Conservation (phyloP, 345 rosid species). For the Viola odorata region DNA sequence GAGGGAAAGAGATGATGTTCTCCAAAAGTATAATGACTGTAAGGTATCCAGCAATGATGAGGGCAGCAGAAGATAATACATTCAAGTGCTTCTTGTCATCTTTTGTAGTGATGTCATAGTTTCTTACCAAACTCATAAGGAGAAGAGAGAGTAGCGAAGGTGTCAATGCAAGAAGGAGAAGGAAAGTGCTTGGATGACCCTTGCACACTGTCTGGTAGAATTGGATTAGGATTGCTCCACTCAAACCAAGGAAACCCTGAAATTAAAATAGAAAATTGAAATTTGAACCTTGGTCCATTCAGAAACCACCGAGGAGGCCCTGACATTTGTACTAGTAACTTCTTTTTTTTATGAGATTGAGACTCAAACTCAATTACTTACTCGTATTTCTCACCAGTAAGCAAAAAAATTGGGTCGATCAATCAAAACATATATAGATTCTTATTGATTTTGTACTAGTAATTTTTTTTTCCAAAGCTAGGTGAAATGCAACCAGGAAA, state of each 20-base stretch:
- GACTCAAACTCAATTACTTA: not conserved
- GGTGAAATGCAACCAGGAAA: too few relatives aligned
- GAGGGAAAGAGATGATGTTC: slow-evolving; percentile 44
- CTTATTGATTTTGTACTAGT: too few relatives aligned
- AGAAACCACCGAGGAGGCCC: not conserved
- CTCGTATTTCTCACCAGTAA: too few relatives aligned
- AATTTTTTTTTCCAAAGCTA: too few relatives aligned
- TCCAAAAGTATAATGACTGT: slow-evolving; percentile 49
- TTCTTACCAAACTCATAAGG: slow-evolving; percentile 60
- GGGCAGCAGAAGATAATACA: slow-evolving; percentile 59
- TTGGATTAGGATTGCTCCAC: slow-evolving; percentile 79
- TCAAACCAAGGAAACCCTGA: slow-evolving; percentile 89
- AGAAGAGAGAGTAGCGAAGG: slow-evolving; percentile 58
- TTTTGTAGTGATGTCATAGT: slow-evolving; percentile 35
- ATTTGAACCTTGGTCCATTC: not conserved
- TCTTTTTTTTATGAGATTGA: too few relatives aligned
- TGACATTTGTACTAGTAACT: too few relatives aligned
- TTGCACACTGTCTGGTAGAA: slow-evolving; percentile 52
- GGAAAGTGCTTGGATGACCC: slow-evolving; percentile 50
- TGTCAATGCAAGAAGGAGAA: slow-evolving; percentile 59
- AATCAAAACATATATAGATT: too few relatives aligned
- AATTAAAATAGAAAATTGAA: slow-evolving; percentile 4
- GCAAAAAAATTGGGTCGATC: too few relatives aligned
- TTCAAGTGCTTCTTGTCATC: slow-evolving; percentile 68
- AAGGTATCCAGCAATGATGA: slow-evolving; percentile 65